A percentile compares a stretch with the other conserved stretches of the same genome.
Evolutionary conservation across 257 asterid species (phyloP).

Genomic region (Nicotiana sylvestris): DNA sequence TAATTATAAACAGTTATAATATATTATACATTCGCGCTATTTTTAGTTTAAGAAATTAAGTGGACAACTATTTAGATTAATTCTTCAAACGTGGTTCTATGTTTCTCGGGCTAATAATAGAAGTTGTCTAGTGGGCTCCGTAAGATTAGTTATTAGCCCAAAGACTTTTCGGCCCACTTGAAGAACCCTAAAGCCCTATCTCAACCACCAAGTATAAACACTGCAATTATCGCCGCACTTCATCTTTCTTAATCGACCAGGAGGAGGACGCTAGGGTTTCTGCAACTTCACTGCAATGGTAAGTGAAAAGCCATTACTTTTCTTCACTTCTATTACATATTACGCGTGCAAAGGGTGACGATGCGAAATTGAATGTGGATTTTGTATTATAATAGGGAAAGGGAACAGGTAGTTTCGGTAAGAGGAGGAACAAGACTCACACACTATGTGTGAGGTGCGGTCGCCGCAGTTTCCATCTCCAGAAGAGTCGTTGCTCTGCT

Average conservation of each 20-base stretch:
- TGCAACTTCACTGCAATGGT: constrained; percentile 46
- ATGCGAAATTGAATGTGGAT: neutral
- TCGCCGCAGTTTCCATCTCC: constrained; percentile 55
- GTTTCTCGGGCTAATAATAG: neutral
- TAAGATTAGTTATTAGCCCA: neutral
- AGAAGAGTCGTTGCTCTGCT: constrained; percentile 63
- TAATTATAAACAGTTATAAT: too few relatives aligned
- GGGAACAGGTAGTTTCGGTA: constrained; percentile 68
- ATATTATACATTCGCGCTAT: too few relatives aligned
- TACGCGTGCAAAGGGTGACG: neutral
- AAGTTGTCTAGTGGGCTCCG: neutral
- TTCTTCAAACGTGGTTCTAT: too few relatives aligned
- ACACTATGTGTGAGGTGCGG: constrained; percentile 55
- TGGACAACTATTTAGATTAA: too few relatives aligned
- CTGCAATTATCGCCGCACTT: neutral
- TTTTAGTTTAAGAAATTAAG: too few relatives aligned
- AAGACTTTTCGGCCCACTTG: neutral
- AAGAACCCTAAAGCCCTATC: constrained; percentile 5
- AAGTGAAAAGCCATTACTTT: neutral
- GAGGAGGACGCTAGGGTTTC: constrained; percentile 30
- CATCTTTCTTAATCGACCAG: neutral
- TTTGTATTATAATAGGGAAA: constrained; percentile 31
- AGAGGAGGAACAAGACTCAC: constrained; percentile 59
- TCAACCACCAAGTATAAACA: neutral
- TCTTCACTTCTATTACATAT: too few relatives aligned